These are phyloP conservation scores for Seiridium cupressi DNA, from an alignment of 2,329 filamentous ascomycete species.

Conservation along the genomic window DNA sequence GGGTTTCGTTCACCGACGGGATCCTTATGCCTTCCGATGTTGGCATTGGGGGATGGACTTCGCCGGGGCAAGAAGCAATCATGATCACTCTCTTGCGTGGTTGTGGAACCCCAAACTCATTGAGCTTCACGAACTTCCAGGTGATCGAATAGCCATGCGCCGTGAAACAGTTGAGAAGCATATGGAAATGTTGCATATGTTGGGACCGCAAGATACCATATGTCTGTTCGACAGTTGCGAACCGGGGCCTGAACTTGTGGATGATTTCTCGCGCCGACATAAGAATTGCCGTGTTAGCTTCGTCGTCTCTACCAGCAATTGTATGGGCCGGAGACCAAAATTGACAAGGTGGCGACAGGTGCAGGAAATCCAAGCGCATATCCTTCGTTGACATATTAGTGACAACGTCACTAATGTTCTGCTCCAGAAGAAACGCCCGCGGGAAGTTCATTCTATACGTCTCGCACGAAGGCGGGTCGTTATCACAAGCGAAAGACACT, in stretches of 20 bases:
- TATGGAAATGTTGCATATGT: conserved; percentile 52
- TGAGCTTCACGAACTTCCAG: conserved; percentile 58
- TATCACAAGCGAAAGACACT: conserved; percentile 62
- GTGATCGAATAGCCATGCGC: conserved; percentile 63
- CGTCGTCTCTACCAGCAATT: conserved; percentile 51
- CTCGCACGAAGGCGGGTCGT: conserved; percentile 48
- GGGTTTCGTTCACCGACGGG: no score
- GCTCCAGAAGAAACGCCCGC: conserved; percentile 41
- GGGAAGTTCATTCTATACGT: conserved; percentile 61
- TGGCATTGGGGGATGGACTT: conserved; percentile 51
- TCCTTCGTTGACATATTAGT: conserved; percentile 18
- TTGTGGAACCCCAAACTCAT: conserved; percentile 48
- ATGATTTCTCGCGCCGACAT: conserved; percentile 52
- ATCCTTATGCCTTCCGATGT: no score
- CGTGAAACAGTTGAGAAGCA: conserved; percentile 62
- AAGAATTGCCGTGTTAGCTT: conserved; percentile 60
- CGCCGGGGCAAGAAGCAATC: conserved; percentile 63
- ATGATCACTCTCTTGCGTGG: conserved; percentile 50
- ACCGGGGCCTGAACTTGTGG: conserved; percentile 53
- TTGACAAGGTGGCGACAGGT: conserved; percentile 75
- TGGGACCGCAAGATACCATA: conserved; percentile 57
- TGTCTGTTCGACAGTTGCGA: conserved; percentile 77
- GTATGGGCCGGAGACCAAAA: conserved; percentile 71
- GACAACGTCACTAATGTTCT: conserved; percentile 45
- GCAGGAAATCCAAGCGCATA: conserved; percentile 61